A percentile compares a stretch with the other conserved stretches of the same genome.
phyloP scores from a whole-genome alignment of 768 basidiomycete genomes.

The Pisolithus marmoratus region DNA sequence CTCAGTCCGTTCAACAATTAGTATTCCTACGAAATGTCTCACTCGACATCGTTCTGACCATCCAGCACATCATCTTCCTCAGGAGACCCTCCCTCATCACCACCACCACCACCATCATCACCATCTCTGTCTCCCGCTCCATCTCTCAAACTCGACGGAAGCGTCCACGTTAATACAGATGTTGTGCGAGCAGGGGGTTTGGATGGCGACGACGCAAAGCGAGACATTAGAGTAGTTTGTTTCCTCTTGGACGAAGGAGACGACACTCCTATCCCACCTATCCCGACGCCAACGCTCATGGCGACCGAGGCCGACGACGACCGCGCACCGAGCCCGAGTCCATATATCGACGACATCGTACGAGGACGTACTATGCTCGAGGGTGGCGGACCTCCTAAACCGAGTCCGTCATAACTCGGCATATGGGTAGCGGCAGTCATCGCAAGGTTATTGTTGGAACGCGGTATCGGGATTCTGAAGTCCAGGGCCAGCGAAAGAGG shows the following conservation, averaged over 20 bases:
- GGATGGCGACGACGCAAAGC: background rate
- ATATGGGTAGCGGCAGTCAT: background rate
- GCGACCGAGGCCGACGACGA: constrained; percentile 31
- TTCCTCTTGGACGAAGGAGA: background rate
- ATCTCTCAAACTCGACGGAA: background rate
- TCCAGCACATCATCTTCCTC: background rate
- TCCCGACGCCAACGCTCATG: constrained; percentile 17
- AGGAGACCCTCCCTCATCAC: no score
- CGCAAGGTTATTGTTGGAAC: background rate
- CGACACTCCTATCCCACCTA: constrained; percentile 1
- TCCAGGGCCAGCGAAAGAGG: constrained; percentile 39
- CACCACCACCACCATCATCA: background rate
- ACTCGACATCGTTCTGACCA: constrained; percentile 21
- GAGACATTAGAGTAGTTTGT: background rate
- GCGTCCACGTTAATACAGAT: background rate
- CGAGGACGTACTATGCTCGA: constrained; percentile 30
- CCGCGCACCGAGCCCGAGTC: constrained; percentile 51
- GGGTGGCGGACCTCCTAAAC: constrained; percentile 9
- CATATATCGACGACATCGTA: constrained; percentile 58
- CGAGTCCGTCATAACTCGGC: constrained; percentile 10
- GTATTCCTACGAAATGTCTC: background rate
- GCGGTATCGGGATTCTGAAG: constrained; percentile 58
- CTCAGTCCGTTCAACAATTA: no score
- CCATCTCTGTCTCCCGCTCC: background rate
- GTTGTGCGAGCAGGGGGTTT: background rate